Evolutionary conservation across 208 protist genomes (phyloP).

Genomic region (Trypanosoma cruzi): DNA sequence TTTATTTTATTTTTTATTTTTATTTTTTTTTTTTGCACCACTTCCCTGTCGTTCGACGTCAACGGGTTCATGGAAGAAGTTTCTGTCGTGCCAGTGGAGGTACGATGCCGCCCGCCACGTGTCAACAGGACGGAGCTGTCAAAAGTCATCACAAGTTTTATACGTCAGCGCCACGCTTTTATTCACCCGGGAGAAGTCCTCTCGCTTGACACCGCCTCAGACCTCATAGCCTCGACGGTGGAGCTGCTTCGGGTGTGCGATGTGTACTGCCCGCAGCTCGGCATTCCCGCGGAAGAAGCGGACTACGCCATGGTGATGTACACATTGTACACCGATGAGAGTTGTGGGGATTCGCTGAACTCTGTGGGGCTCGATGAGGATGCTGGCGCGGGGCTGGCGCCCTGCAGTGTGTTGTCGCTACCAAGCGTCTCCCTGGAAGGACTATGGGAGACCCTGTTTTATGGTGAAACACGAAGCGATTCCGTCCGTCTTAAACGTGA

Average conservation of each 20-base stretch:
- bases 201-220: slow-evolving; percentile 29
- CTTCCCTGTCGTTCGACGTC: not conserved
- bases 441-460: slow-evolving; percentile 89
- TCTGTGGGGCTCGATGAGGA: slow-evolving; percentile 14
- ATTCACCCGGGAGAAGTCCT: slow-evolving; percentile 37
- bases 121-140: slow-evolving; percentile 43
- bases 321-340: slow-evolving; percentile 5
- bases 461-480: slow-evolving; percentile 52
- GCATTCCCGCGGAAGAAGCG: slow-evolving; percentile 7
- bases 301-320: slow-evolving; percentile 30
- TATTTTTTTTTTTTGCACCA: slow-evolving; percentile 8
- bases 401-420: slow-evolving; percentile 56
- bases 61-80: slow-evolving; percentile 16
- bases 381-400: slow-evolving; percentile 23
- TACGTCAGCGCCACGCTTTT: slow-evolving; percentile 15
- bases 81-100: slow-evolving; percentile 49
- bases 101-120: slow-evolving; percentile 32
- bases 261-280: slow-evolving; percentile 30
- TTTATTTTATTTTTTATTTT: slow-evolving; percentile 7
- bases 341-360: not conserved
- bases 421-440: slow-evolving; percentile 78
- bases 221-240: slow-evolving; percentile 27
- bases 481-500: slow-evolving; percentile 82
- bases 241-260: slow-evolving; percentile 58
- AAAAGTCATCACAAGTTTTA: slow-evolving; percentile 33